These are phyloP conservation scores for Cyclospora cayetanensis DNA, from an alignment of 169 alveolate species.

Conservation along the genomic window DNA sequence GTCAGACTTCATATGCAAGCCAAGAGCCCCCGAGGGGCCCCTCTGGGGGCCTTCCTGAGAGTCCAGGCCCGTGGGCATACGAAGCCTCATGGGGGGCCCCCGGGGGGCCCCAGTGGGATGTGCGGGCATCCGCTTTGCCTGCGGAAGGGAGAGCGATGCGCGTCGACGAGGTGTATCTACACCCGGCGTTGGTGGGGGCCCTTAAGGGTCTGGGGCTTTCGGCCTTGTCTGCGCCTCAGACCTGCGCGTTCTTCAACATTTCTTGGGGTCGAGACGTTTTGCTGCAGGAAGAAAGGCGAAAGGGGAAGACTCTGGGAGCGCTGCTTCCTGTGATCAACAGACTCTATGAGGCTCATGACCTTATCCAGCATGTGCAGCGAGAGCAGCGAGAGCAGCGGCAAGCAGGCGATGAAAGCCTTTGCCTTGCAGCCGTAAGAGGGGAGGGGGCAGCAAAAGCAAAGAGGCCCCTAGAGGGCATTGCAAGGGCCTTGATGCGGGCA, in stretches of 20 bases:
- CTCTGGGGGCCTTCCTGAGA: too few species aligned
- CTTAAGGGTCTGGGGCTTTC: background rate
- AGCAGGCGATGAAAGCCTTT: background rate
- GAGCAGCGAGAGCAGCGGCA: background rate
- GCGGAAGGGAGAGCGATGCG: background rate
- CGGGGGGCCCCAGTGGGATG: too few species aligned
- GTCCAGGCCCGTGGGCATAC: too few species aligned
- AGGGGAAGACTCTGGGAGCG: conserved; percentile 37
- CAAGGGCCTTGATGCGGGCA: too few species aligned
- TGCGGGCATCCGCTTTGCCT: too few species aligned
- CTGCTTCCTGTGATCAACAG: conserved; percentile 50
- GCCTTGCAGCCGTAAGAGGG: background rate
- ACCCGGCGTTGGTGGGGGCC: background rate
- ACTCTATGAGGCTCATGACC: conserved; percentile 32
- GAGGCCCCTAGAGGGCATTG: too few species aligned
- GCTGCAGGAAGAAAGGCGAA: background rate
- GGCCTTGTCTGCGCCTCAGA: conserved; percentile 4
- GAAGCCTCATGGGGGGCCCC: too few species aligned
- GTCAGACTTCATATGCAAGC: too few species aligned
- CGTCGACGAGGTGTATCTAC: background rate
- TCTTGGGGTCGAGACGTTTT: conserved; percentile 24
- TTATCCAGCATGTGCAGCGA: background rate
- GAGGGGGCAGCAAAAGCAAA: background rate
- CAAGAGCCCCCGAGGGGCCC: too few species aligned
- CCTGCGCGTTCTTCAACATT: conserved; percentile 34